Evolutionary conservation across 805 yeast species (phyloP), one percentile per base, ranked within the genome.

Genomic region (Wickerhamomyces bovis): DNA sequence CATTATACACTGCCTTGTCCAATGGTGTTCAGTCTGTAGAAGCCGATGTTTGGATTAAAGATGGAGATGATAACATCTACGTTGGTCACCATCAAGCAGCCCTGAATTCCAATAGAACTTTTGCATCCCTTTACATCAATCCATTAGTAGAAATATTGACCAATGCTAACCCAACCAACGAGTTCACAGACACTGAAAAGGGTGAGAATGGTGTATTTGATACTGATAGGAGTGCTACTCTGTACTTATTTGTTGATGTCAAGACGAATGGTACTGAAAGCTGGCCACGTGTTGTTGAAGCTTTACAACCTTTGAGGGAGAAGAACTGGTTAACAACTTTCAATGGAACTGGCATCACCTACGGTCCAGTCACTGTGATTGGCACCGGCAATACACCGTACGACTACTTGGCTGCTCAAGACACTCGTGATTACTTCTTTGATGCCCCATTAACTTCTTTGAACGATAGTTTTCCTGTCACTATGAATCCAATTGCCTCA

Each of bases 361-460:
- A 67, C 43, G 82, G 82, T 3, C 89, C 89, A 6, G 51, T 85
- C 15, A 76, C 85, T 1, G 70, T 85, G 11, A 73, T 85, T 18
- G 76, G 83, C 28, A 85, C 92, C 0, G 94, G 94, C 5, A 77
- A 83, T 55, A 72, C 80, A 19, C 89, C 90, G 2, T 56, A 61
- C 40, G 76, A 68, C 18, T 57, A 33, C 18, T 51, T 61, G 19
- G 63, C 68, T 18, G 21, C 54, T 11, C 56, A 30, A 55, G 69
- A 41, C 69, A 71, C 62, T 54, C 71, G 64, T 43, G 52, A 55
- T 19, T 53, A 50, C 42, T 81, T 79, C 53, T 64, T 68, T 35
- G 87, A 81, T 60, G 83, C 77, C 5, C 79, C 81, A 2, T 65
- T 81, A 43, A 20, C 30, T 3, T 35, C 38, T 6, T 47, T 58